Base-by-base conservation (phyloP, 495 filamentous ascomycete genomes). In the Penicillium simplicissimum region DNA sequence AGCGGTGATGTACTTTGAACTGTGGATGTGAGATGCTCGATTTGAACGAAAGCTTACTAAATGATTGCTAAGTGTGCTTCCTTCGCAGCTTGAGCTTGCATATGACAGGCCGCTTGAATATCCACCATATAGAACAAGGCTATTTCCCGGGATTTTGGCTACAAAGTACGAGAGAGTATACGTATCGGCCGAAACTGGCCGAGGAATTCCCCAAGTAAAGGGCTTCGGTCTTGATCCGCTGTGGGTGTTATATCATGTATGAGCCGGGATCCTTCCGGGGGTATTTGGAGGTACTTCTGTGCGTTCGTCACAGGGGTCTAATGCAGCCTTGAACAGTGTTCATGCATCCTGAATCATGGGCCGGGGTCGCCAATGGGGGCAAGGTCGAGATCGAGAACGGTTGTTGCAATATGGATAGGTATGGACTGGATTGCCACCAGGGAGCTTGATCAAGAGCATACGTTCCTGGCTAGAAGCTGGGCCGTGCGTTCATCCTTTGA, bases 61-160 rank as follows among this genome's bases (percentile, higher is more conserved):
- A 35, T 17, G n/a, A 35, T 37, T 48, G n/a, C 31, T 31, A 8
- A 15, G 34, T 55, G 43, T 21, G 45, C 33, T 45, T 52, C 21
- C 48, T 40, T 49, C 49, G 35, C 53, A 36, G 52, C 21, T 19
- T 38, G 17, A 34, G 33, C 42, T 21, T 45, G 52, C 43, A 61
- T 61, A 51, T 61, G 59, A 61, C 42, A 56, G 52, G 42, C 57
- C 36, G 57, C 34, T 55, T 21, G 19, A 43, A 49, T 51, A 33
- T 35, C 21, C 51, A 9, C 23, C 10, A 42, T 52, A 28, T 53
- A n/a, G 17, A 11, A 28, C 25, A 14, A 35, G 11, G 51, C 51
- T 36, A 19, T 14, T 15, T 33, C 40, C 33, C 47, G 9, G 38
- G 21, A 28, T 45, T 45, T 33, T 23, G 15, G 21, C 28, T 21